Conservation (phyloP, 192 early-diverging fungal species). For the Linnemannia schmuckeri region DNA sequence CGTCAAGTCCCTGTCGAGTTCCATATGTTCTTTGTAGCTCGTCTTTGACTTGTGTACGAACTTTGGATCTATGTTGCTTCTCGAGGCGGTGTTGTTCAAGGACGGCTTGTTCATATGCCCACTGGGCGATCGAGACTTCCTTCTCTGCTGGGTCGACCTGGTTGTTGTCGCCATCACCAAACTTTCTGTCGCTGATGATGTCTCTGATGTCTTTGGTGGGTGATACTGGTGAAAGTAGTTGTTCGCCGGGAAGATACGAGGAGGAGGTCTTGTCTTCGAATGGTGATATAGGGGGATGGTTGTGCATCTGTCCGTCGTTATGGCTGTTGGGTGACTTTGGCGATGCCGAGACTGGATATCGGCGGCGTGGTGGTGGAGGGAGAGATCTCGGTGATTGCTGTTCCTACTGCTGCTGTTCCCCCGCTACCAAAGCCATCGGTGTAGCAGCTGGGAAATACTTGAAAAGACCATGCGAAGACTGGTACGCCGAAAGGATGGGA, state of each 20-base stretch:
- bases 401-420: not conserved
- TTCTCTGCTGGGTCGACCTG: not conserved
- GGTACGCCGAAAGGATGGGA: conserved; percentile 22
- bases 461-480: conserved; percentile 25
- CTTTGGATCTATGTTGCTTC: not conserved
- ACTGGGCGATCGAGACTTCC: not conserved
- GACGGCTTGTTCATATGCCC: conserved; percentile 39
- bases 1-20: not conserved
- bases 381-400: not conserved
- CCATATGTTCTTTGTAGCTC: not conserved
- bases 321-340: not conserved
- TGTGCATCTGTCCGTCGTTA: not conserved
- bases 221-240: not conserved
- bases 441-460: not conserved
- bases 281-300: not conserved
- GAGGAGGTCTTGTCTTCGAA: not conserved
- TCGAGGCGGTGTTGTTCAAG: conserved; percentile 24
- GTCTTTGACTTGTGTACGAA: not conserved
- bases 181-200: not conserved
- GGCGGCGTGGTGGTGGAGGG: not conserved
- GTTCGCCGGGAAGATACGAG: too few relatives aligned
- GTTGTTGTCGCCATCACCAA: not conserved
- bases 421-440: not conserved
- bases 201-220: not conserved
- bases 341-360: not conserved